Base-by-base conservation (phyloP, 495 filamentous ascomycete species). In the Neurospora cerealis region DNA sequence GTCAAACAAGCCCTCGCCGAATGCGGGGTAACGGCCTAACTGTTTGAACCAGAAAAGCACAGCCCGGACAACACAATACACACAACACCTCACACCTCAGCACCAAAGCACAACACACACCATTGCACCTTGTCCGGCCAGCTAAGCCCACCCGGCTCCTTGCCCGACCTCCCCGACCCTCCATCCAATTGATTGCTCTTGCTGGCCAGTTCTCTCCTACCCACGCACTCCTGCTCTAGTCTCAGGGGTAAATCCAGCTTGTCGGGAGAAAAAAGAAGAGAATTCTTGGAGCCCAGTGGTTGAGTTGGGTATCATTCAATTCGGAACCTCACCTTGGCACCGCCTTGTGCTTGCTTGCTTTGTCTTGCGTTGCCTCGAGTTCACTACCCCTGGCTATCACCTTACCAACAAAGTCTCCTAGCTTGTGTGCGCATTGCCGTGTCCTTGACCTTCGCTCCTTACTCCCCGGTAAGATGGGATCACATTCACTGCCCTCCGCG, bases 401-500 rank as follows among this genome's bases (percentile, higher is more conserved):
- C 24, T 32, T 62, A 13, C 13, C 54, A 62, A 62, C 28, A 19
- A 34, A 32, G 24, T 62, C 48, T 32, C 24, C 48, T 62, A 19
- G 28, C 54, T 17, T 62, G 13, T 17, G 54, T 34, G 54, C 54
- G 54, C 54, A 62, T 62, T 62, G 54, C 11, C 28, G 54, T 62
- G 34, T 62, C 54, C 13, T 62, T 62, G 54, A 62, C 54, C 54
- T 62, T 62, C 15, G 54, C 54, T 34, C 54, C 54, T 34, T 32
- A 62, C 54, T 62, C 24, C 54, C 54, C 13, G 54, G 24, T 62
- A 62, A 62, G 28, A 62, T 62, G 54, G 54, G 54, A 19, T 34
- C 54, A 62, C 54, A 62, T 62, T 76, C 79, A 69, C 70, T 81
- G n/a, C 79, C 78, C 28, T 81, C 79, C 37, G 70, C 70, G 15